Conservation (phyloP, 2,329 filamentous ascomycete species). For the Talaromyces marneffei region DNA sequence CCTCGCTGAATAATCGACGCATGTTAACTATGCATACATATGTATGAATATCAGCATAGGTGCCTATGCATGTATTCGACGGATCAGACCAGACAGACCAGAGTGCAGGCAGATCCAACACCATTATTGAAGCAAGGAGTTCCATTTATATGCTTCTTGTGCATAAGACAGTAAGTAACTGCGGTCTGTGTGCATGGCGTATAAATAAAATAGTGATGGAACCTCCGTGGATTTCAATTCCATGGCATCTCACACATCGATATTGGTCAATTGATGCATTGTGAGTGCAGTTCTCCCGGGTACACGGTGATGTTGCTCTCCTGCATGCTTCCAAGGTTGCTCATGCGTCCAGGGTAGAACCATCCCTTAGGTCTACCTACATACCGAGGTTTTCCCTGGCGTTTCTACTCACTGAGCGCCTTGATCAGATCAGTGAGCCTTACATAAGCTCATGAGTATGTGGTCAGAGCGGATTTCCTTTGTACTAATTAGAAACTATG, state of each 20-base stretch:
- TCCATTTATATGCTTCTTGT: not conserved
- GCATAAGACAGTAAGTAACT: not conserved
- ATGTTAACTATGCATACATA: not conserved
- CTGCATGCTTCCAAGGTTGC: not conserved
- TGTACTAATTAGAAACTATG: too few relatives aligned
- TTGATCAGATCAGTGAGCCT: too few relatives aligned
- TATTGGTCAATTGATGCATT: not conserved
- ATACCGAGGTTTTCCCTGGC: too few relatives aligned
- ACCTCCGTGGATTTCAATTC: not conserved
- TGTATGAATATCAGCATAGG: not conserved
- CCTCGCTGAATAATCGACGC: not conserved
- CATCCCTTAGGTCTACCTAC: not conserved
- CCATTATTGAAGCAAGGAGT: not conserved
- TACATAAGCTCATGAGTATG: too few relatives aligned
- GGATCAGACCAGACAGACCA: too few relatives aligned
- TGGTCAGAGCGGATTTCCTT: too few relatives aligned
- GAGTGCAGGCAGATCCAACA: not conserved
- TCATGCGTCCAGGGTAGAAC: not conserved
- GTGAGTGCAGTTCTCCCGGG: not conserved
- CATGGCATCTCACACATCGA: not conserved
- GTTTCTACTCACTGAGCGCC: too few relatives aligned
- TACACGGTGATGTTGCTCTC: not conserved
- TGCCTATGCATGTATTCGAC: not conserved
- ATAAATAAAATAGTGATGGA: not conserved
- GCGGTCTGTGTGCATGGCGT: not conserved